Percentiles rank a stretch among this genome's conserved stretches.
phyloP scores from a whole-genome alignment of 2,329 filamentous ascomycete species.

The Aspergillus latus region DNA sequence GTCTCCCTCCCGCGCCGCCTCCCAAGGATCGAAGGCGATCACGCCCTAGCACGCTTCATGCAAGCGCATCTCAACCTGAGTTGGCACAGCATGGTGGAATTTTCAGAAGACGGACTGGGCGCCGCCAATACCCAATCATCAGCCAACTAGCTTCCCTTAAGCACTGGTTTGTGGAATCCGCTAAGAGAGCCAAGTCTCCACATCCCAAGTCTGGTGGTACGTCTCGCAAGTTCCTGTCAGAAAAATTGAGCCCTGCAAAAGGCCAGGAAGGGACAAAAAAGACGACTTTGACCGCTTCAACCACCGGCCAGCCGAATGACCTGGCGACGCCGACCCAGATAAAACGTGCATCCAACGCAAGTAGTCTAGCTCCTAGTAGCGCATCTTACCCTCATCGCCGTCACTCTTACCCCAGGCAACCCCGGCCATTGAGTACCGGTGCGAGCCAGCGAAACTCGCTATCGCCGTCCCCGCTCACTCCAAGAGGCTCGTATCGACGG shows the following conservation, averaged over 20 bases:
- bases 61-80: conserved; percentile 70
- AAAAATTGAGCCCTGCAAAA: conserved; percentile 42
- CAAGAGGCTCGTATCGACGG: conserved; percentile 79
- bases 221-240: conserved; percentile 40
- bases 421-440: conserved; percentile 37
- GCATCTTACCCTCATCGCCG: conserved; percentile 44
- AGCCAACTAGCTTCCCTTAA: conserved; percentile 67
- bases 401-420: conserved; percentile 42
- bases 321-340: conserved; percentile 39
- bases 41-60: conserved; percentile 80
- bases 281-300: conserved; percentile 23
- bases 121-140: conserved; percentile 63
- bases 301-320: conserved; percentile 26
- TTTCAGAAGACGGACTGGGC: conserved; percentile 54
- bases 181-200: conserved; percentile 63
- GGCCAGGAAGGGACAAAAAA: conserved; percentile 36
- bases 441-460: conserved; percentile 66
- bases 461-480: conserved; percentile 83
- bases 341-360: conserved; percentile 43
- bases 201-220: conserved; percentile 35
- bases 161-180: conserved; percentile 70
- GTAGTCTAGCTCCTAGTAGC: conserved; percentile 44
- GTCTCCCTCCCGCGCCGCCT: conserved; percentile 70
- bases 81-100: conserved; percentile 59
- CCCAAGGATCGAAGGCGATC: conserved; percentile 82